A percentile compares a stretch with the other conserved stretches of the same genome.
Evolutionary conservation across 805 yeast species (phyloP).

Genomic region (Candida loeiensis): DNA sequence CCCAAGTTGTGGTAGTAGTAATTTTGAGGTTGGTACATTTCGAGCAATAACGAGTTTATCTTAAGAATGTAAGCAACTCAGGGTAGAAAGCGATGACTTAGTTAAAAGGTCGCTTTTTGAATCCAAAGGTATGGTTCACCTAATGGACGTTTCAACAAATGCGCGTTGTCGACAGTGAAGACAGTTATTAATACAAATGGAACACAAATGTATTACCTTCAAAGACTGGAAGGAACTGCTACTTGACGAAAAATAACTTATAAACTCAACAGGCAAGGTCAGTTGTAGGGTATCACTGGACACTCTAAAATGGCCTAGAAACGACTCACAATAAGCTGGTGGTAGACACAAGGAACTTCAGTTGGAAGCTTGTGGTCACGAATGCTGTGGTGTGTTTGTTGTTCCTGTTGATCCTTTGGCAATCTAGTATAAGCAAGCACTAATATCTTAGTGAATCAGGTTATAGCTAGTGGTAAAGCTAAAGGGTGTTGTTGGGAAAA

Average conservation of each 20-base stretch:
- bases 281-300: neutral
- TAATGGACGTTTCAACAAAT: slow-evolving; percentile 1
- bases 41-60: neutral
- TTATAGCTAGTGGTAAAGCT: slow-evolving; percentile 1
- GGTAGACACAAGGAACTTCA: neutral
- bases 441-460: slow-evolving; percentile 2
- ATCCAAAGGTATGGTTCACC: neutral
- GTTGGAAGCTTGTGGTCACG: neutral
- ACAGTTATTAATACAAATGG: slow-evolving; percentile 5
- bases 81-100: slow-evolving; percentile 8
- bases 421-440: slow-evolving; percentile 1
- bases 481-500: slow-evolving; percentile 8
- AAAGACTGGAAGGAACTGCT: neutral
- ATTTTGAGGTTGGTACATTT: slow-evolving; percentile 17
- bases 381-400: neutral
- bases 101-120: slow-evolving; percentile 8
- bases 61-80: slow-evolving; percentile 1
- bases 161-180: neutral
- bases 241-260: neutral
- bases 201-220: slow-evolving; percentile 7
- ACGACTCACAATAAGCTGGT: neutral
- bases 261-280: slow-evolving; percentile 1
- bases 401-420: neutral
- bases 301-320: neutral
- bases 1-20: slow-evolving; percentile 26